These are phyloP conservation scores for Afroboletus lepidellus DNA, from an alignment of 1,284 basidiomycete genomes.

Conservation along the genomic window DNA sequence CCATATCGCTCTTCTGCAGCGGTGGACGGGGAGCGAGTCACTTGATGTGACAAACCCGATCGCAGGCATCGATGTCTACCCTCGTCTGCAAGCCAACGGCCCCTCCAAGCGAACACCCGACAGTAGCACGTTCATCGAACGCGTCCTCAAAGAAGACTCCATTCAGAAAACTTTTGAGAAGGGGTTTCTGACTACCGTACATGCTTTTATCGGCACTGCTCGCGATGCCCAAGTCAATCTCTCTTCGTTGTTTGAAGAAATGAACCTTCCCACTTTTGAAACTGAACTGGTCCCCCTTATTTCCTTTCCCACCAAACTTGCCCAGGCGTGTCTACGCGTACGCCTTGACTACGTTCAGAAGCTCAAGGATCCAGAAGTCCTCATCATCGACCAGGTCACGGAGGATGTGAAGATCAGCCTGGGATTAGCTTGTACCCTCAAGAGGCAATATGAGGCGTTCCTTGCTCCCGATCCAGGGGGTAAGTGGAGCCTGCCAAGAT, in stretches of 20 bases:
- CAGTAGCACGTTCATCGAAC: conserved; percentile 86
- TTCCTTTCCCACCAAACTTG: conserved; percentile 92
- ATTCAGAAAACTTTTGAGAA: conserved; percentile 94
- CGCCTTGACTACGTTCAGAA: conserved; percentile 91
- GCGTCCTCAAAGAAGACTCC: conserved; percentile 93
- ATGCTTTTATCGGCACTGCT: conserved; percentile 83
- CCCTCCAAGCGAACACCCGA: conserved; percentile 46
- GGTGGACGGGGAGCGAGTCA: conserved; percentile 91
- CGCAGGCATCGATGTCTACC: conserved; percentile 51
- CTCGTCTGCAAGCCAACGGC: conserved; percentile 28
- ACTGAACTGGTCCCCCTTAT: conserved; percentile 91
- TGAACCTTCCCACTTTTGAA: conserved; percentile 93
- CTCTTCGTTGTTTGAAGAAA: conserved; percentile 68
- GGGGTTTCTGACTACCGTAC: conserved; percentile 86
- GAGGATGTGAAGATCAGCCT: conserved; percentile 93
- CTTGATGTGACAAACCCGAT: conserved; percentile 82
- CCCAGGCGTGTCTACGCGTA: conserved; percentile 87
- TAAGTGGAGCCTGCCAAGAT: conserved; percentile 87
- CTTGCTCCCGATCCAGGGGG: conserved; percentile 82
- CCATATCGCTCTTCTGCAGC: conserved; percentile 76
- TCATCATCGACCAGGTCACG: conserved; percentile 94
- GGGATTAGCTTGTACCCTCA: conserved; percentile 91
- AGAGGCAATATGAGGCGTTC: conserved; percentile 90
- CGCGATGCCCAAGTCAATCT: conserved; percentile 87
- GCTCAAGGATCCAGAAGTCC: conserved; percentile 83